Conservation (phyloP, 2,329 filamentous ascomycete species). For the Phyllosticta citribraziliensis region DNA sequence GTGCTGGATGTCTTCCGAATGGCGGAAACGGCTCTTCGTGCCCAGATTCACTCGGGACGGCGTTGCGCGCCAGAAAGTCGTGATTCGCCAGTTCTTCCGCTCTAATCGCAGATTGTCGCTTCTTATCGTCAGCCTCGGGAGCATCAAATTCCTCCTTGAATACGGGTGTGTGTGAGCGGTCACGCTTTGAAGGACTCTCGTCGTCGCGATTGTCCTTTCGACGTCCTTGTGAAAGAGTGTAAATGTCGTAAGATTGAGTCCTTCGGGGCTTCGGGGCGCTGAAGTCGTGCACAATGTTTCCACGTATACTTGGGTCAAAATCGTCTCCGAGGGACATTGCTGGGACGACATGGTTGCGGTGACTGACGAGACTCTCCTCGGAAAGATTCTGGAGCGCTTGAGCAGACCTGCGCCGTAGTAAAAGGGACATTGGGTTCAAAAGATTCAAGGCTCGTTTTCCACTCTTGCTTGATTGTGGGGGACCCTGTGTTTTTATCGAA, state of each 20-base stretch:
- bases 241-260: slow-evolving; percentile 3
- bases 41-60: neutral
- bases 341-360: slow-evolving; percentile 35
- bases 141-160: slow-evolving; percentile 51
- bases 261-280: slow-evolving; percentile 42
- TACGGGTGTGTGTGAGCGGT: slow-evolving; percentile 44
- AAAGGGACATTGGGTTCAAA: slow-evolving; percentile 51
- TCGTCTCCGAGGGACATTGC: slow-evolving; percentile 44
- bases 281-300: slow-evolving; percentile 56
- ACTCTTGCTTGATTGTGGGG: slow-evolving; percentile 19
- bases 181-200: slow-evolving; percentile 25
- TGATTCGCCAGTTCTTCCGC: slow-evolving; percentile 40
- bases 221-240: neutral
- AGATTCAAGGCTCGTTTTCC: slow-evolving; percentile 45
- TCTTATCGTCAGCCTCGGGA: slow-evolving; percentile 35
- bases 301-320: slow-evolving; percentile 54
- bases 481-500: slow-evolving; percentile 15
- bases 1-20: neutral
- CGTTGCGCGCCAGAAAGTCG: slow-evolving; percentile 30
- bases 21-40: slow-evolving; percentile 2
- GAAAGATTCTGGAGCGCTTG: slow-evolving; percentile 37
- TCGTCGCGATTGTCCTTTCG: slow-evolving; percentile 15
- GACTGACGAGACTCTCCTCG: slow-evolving; percentile 42
- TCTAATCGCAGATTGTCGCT: slow-evolving; percentile 33
- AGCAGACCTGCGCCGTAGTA: slow-evolving; percentile 47